Conservation (phyloP, 306 rosid genomes). For the Glycine tomentella region DNA sequence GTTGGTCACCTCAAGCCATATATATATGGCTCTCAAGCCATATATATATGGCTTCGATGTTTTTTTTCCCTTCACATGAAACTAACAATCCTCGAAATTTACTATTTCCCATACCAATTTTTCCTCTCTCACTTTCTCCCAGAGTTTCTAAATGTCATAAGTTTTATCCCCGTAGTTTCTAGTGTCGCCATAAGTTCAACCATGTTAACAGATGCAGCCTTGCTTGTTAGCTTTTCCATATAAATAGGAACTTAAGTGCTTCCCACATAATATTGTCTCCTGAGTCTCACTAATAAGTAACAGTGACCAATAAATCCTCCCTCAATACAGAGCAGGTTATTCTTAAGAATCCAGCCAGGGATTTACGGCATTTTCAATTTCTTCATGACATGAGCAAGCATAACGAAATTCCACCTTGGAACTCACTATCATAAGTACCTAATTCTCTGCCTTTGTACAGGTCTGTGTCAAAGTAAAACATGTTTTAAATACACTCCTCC, state of each 20-base stretch:
- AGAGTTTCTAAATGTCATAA: not conserved
- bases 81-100: slow-evolving; percentile 7
- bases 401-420: slow-evolving; percentile 4
- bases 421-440: not conserved
- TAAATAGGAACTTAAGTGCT: slow-evolving; percentile 22
- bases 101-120: not conserved
- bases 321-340: not conserved
- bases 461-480: not conserved
- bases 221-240: not conserved
- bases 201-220: slow-evolving; percentile 20
- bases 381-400: not conserved
- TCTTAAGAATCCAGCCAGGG: not conserved
- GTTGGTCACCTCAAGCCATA: slow-evolving; percentile 1
- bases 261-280: not conserved
- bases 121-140: not conserved
- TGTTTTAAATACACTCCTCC: not conserved
- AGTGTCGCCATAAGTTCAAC: not conserved
- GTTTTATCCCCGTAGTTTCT: slow-evolving; percentile 12
- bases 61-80: not conserved
- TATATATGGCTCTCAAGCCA: too few species aligned
- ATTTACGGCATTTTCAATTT: not conserved
- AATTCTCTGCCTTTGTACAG: not conserved
- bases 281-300: not conserved
- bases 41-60: slow-evolving; percentile 12
- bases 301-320: slow-evolving; percentile 18